Evolutionary conservation across 2,329 filamentous ascomycete genomes (phyloP).

Genomic region (Aspergillus oerlinghausenensis): DNA sequence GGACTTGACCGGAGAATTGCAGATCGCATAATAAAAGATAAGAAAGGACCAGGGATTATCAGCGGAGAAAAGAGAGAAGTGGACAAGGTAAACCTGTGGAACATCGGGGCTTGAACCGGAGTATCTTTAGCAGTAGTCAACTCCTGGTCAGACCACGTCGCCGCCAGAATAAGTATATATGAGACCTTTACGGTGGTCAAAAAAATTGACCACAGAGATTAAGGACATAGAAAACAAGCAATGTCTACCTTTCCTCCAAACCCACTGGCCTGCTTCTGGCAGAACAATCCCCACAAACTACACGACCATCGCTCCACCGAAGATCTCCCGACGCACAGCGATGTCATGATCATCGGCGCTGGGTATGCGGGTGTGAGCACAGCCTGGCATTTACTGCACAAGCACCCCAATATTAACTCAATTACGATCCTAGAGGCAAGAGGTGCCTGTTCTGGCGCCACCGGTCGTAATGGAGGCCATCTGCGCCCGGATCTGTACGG

Average conservation of each 20-base stretch:
- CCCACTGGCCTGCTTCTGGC: constrained; percentile 37
- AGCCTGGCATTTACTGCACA: constrained; percentile 37
- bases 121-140: background rate
- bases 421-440: constrained; percentile 39
- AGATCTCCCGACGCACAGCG: constrained; percentile 20
- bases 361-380: constrained; percentile 44
- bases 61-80: background rate
- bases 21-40: background rate
- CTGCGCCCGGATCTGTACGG: constrained; percentile 39
- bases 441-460: constrained; percentile 39
- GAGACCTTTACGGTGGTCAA: background rate
- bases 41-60: background rate
- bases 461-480: constrained; percentile 43
- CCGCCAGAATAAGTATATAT: background rate
- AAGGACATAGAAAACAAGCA: too few relatives aligned
- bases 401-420: constrained; percentile 9
- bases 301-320: constrained; percentile 38
- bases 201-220: background rate
- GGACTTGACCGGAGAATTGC: background rate
- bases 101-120: background rate
- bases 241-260: constrained; percentile 1
- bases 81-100: background rate
- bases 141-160: background rate
- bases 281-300: constrained; percentile 34
- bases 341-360: constrained; percentile 45